Evolutionary conservation across 306 rosid genomes (phyloP), one percentile per base, ranked within the genome.

Genomic region (Quercus rubra): DNA sequence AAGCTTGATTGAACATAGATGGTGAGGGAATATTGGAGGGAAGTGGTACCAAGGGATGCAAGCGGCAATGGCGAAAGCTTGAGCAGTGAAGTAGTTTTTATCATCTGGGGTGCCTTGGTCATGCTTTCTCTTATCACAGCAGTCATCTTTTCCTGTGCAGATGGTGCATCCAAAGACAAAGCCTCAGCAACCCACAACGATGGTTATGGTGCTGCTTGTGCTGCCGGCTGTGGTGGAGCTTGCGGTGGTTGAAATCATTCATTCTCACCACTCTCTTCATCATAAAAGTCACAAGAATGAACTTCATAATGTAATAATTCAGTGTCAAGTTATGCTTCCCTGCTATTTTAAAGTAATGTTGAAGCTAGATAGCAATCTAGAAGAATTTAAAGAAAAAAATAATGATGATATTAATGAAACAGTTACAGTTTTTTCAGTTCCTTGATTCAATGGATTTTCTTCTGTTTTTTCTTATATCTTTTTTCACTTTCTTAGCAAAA

Each of bases 131-230:
- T 94, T 43, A 59, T 94, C 69, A 73, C 90, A 2, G 87, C 88
- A 4, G 55, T 83, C 63, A 76, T 94, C 54, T 87, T 94, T 84
- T 80, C 85, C 74, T 92, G 97, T 75, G 86, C 96, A 64, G 97
- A 89, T 69, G 91, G 92, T 55, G 80, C 81, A 3, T 33, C 97
- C 70, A 88, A 85, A 54, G 82, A 79, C 38, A 90, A 78, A 75
- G 70, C 74, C 79, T 77, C 94, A 5, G 35, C 83, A 3, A 35
- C 79, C 5, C 73, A 80, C 54, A 70, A 69, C 20, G 70, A 81
- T 15, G 79, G 77, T 6, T 70, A 85, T 17, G 80, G 86, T 6
- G 33, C 97, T 1, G 75, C 84, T 5, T 88, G 96, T 77, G 19
- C 79, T 0, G 85, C 80, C 5, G 91, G 83, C 71, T 71, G 88